Conservation (phyloP, 2,329 filamentous ascomycete species). For the Trichophyton rubrum region DNA sequence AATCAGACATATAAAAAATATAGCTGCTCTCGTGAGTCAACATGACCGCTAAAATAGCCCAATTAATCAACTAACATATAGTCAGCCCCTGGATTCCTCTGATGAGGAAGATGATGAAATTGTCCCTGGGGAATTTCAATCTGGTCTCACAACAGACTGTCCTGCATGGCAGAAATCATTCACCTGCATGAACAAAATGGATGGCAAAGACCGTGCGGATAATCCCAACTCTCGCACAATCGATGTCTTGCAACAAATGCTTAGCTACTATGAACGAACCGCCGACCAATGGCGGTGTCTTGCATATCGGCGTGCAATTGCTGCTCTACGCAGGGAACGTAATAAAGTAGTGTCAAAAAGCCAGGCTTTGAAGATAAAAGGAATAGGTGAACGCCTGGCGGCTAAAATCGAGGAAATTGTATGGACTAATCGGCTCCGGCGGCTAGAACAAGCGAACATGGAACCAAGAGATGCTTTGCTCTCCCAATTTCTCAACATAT, state of each 20-base stretch:
- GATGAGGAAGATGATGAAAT: slow-evolving; percentile 20
- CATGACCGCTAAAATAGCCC: neutral
- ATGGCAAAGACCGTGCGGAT: slow-evolving; percentile 29
- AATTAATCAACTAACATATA: neutral
- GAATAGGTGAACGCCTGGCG: slow-evolving; percentile 61
- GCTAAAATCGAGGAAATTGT: slow-evolving; percentile 85
- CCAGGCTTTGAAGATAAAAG: slow-evolving; percentile 55
- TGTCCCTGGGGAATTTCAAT: neutral
- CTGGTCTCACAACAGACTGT: neutral
- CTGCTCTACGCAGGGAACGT: slow-evolving; percentile 55
- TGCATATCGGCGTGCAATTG: slow-evolving; percentile 66
- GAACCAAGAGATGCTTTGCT: slow-evolving; percentile 56
- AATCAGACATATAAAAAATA: slow-evolving; percentile 1
- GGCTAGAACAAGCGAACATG: slow-evolving; percentile 56
- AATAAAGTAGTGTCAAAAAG: slow-evolving; percentile 53
- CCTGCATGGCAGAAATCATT: slow-evolving; percentile 35
- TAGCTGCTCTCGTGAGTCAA: neutral
- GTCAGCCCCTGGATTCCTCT: neutral
- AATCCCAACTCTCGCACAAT: slow-evolving; percentile 70
- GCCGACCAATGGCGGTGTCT: slow-evolving; percentile 63
- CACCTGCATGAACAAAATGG: slow-evolving; percentile 48
- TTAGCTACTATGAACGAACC: slow-evolving; percentile 60
- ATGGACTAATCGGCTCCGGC: slow-evolving; percentile 55
- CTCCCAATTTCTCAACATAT: slow-evolving; percentile 61
- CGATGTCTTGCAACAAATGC: slow-evolving; percentile 64